phyloP scores from a whole-genome alignment of 352 stramenopile genomes.

The Phytophthora agathidicida region DNA sequence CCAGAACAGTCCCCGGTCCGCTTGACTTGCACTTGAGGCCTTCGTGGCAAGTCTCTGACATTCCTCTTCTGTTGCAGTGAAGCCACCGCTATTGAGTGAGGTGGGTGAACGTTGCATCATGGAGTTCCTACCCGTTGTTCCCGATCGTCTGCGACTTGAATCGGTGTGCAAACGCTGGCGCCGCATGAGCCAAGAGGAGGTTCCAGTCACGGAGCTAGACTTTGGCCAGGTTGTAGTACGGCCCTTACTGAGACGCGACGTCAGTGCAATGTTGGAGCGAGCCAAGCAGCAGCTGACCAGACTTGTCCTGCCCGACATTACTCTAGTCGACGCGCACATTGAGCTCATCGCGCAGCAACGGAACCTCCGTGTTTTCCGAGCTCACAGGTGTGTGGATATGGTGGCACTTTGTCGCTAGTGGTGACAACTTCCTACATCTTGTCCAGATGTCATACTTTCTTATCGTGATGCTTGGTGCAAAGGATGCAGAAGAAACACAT shows the following conservation, averaged over 20 bases:
- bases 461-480: conserved; percentile 13
- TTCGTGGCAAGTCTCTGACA: conserved; percentile 11
- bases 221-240: conserved; percentile 42
- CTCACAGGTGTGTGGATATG: conserved; percentile 42
- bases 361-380: conserved; percentile 49
- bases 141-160: conserved; percentile 57
- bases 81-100: conserved; percentile 35
- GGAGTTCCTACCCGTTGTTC: conserved; percentile 55
- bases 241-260: conserved; percentile 32
- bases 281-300: conserved; percentile 36
- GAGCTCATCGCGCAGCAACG: conserved; percentile 41
- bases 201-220: conserved; percentile 55
- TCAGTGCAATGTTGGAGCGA: conserved; percentile 47
- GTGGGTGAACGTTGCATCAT: conserved; percentile 51
- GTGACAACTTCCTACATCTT: background rate
- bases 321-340: conserved; percentile 49
- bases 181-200: conserved; percentile 38
- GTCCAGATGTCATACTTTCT: conserved; percentile 12
- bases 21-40: conserved; percentile 29
- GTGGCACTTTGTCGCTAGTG: background rate
- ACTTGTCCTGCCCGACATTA: conserved; percentile 52
- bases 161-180: conserved; percentile 66
- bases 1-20: conserved; percentile 20
- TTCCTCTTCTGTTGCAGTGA: conserved; percentile 13
- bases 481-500: conserved; percentile 65